Evolutionary conservation across 2,329 filamentous ascomycete genomes (phyloP).

Genomic region (Aspergillus ibericus): DNA sequence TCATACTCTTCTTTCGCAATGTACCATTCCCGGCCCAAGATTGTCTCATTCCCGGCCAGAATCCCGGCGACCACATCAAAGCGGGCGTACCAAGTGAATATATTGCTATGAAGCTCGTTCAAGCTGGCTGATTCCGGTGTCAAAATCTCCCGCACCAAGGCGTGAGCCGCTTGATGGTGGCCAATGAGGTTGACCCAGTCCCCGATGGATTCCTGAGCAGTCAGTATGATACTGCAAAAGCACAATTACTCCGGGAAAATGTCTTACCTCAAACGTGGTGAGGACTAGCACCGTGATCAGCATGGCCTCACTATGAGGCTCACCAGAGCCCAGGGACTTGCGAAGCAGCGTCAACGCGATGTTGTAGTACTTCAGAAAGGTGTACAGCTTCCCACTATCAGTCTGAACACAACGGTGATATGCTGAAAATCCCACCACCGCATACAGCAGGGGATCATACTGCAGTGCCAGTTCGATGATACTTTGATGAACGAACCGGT

Average conservation of each 20-base stretch:
- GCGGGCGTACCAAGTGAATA: slow-evolving; percentile 84
- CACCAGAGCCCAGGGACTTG: slow-evolving; percentile 66
- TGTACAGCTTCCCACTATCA: slow-evolving; percentile 70
- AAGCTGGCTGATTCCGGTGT: slow-evolving; percentile 73
- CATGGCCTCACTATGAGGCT: slow-evolving; percentile 70
- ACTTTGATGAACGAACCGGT: slow-evolving; percentile 70
- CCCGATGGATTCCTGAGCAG: slow-evolving; percentile 77
- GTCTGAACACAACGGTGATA: slow-evolving; percentile 77
- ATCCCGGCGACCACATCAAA: slow-evolving; percentile 85
- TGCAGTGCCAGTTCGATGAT: slow-evolving; percentile 71
- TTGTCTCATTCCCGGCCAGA: slow-evolving; percentile 74
- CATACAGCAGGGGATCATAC: slow-evolving; percentile 81
- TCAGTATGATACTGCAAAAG: background rate
- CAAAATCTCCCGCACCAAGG: slow-evolving; percentile 75
- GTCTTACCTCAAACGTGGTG: slow-evolving; percentile 82
- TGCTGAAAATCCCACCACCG: slow-evolving; percentile 81
- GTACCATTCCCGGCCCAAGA: slow-evolving; percentile 78
- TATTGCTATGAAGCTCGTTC: slow-evolving; percentile 68
- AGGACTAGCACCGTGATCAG: slow-evolving; percentile 87
- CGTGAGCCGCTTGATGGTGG: slow-evolving; percentile 85
- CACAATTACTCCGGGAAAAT: background rate
- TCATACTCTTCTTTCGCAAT: slow-evolving; percentile 64
- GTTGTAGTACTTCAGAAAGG: slow-evolving; percentile 89
- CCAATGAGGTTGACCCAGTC: slow-evolving; percentile 94
- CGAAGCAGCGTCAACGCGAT: slow-evolving; percentile 78